Evolutionary conservation across 1,139 yeast species (phyloP).

Genomic region (Yamadazyma blattariae): DNA sequence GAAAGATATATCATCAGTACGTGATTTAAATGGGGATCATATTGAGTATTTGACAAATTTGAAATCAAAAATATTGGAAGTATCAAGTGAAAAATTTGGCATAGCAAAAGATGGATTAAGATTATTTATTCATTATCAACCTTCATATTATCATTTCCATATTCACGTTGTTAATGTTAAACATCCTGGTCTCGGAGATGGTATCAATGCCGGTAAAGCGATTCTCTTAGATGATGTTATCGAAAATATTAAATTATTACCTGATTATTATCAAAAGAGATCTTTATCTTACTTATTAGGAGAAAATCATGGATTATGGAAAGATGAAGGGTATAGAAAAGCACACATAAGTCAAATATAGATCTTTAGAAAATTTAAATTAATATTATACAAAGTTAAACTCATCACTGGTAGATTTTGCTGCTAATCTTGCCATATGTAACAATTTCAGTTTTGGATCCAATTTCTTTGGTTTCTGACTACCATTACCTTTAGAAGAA

Average conservation of each 20-base stretch:
- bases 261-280: slow-evolving; percentile 46
- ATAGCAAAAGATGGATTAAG: slow-evolving; percentile 52
- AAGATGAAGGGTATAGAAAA: slow-evolving; percentile 22
- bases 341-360: neutral
- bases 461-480: slow-evolving; percentile 47
- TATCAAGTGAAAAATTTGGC: slow-evolving; percentile 44
- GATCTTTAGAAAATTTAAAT: slow-evolving; percentile 11
- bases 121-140: slow-evolving; percentile 86
- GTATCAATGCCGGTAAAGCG: slow-evolving; percentile 78
- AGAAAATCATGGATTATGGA: slow-evolving; percentile 80
- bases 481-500: slow-evolving; percentile 17
- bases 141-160: slow-evolving; percentile 94
- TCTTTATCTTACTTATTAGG: slow-evolving; percentile 60
- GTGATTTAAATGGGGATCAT: slow-evolving; percentile 69
- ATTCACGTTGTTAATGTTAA: slow-evolving; percentile 80
- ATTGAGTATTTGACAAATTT: slow-evolving; percentile 52
- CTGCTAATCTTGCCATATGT: slow-evolving; percentile 71
- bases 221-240: slow-evolving; percentile 78
- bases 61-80: slow-evolving; percentile 39
- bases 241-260: slow-evolving; percentile 53
- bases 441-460: slow-evolving; percentile 71
- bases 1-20: slow-evolving; percentile 65
- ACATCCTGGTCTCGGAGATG: slow-evolving; percentile 72
- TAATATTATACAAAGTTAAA: too few species aligned
- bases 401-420: slow-evolving; percentile 62